These are phyloP conservation scores for Trichosporon asahii DNA, from an alignment of 1,284 basidiomycete species.

Conservation along the genomic window DNA sequence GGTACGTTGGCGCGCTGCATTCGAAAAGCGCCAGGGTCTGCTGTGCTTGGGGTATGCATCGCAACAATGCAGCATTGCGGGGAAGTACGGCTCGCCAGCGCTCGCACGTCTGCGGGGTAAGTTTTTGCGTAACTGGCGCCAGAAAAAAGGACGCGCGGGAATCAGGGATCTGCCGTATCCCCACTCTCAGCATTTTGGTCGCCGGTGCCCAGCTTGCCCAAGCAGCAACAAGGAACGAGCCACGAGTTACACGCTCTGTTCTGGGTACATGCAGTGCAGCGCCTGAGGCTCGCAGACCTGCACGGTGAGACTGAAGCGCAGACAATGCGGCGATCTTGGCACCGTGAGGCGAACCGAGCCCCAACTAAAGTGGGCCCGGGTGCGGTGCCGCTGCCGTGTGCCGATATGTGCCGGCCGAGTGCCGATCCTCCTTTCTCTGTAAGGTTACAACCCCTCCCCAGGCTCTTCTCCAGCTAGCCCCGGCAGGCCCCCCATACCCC, in stretches of 20 bases:
- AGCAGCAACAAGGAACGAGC: neutral
- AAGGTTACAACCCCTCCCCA: neutral
- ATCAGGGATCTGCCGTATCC: neutral
- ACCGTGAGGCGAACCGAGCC: neutral
- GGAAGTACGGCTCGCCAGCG: neutral
- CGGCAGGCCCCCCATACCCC: neutral
- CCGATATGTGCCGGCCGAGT: neutral
- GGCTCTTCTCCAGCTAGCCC: neutral
- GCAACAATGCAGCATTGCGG: neutral
- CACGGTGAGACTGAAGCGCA: neutral
- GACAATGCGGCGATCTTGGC: neutral
- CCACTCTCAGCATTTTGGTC: neutral
- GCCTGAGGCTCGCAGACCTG: no score
- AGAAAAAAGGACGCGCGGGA: neutral
- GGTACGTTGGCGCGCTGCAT: neutral
- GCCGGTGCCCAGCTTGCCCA: no score
- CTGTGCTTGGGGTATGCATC: neutral
- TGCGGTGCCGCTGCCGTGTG: neutral
- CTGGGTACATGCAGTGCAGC: no score
- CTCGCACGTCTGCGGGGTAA: neutral
- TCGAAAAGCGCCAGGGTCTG: neutral
- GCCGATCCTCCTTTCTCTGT: neutral
- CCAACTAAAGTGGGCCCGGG: neutral
- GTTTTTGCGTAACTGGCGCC: neutral
- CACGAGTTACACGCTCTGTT: neutral